Base-by-base conservation (phyloP, 202 grass and related monocot species). In the Schoenoplectus tabernaemontani region DNA sequence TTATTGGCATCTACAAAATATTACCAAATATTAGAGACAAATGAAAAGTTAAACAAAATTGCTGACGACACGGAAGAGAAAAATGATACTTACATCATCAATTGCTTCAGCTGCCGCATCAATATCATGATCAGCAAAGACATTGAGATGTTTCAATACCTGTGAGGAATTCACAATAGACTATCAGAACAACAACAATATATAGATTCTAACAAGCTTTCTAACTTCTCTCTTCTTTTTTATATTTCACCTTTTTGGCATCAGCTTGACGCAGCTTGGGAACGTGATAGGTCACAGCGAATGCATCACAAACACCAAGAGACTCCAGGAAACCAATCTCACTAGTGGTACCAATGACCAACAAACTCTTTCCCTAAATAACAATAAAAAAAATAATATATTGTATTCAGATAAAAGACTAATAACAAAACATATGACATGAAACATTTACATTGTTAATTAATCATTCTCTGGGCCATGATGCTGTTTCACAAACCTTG, bases 341-440 rank as follows among this genome's bases (percentile, higher is more conserved):
- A 22, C 96, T 96, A 62, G 92, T 99, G 63, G 92, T 96, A 86
- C 90, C 90, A 76, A 99, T 89, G 23, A 96, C 88, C 87, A 99
- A 78, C 90, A 99, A 84, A 59, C 81, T 93, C 53, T 99, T 99
- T 26, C 96, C 96, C 96, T 99, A 59, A n/a, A 68, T 64, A 89
- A 66, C 15, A 76, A 77, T 43, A n/a, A n/a, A 47, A 11, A 80
- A 30, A 77, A 7, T 17, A 62, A 0, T 30, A 48, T 47, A 78
- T 78, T 69, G 12, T 50, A 65, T n/a, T 54, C 1, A 85, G 26
- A 65, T 64, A 87, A 43, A 19, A 6, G 36, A 59, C 67, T 74
- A 88, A 19, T 32, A 32, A 28, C n/a, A n/a, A n/a, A n/a, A n/a
- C n/a, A 33, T 16, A 73, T n/a, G 26, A 30, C 43, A 72, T 72